These are phyloP conservation scores for Stachybotrys elegans DNA, from an alignment of 2,329 filamentous ascomycete species.

Conservation along the genomic window DNA sequence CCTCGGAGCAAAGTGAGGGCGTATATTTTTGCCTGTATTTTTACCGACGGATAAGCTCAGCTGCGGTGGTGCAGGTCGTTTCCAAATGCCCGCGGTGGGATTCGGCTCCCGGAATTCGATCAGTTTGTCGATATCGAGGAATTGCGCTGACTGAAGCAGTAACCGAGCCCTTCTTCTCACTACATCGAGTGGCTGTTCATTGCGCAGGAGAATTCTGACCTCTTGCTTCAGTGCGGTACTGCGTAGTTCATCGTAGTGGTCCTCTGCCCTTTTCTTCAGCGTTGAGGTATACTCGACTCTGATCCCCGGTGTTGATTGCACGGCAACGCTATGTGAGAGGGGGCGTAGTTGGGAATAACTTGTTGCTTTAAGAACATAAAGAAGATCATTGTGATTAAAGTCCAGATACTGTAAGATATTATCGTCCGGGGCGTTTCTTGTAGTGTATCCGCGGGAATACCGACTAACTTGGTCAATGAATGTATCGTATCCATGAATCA, in stretches of 20 bases:
- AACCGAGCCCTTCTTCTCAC: constrained; percentile 18
- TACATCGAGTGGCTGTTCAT: constrained; percentile 2
- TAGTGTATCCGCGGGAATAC: too few relatives aligned
- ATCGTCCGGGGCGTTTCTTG: too few relatives aligned
- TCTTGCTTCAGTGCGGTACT: constrained; percentile 11
- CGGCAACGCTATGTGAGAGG: too few relatives aligned
- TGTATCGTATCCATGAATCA: too few relatives aligned
- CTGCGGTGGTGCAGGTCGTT: constrained; percentile 17
- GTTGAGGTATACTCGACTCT: constrained; percentile 20
- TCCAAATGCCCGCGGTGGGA: constrained; percentile 17
- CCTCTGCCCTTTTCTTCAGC: constrained; percentile 12
- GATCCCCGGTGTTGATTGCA: too few relatives aligned
- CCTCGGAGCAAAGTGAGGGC: constrained; percentile 13
- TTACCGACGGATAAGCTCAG: constrained; percentile 13
- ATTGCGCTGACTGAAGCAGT: constrained; percentile 25
- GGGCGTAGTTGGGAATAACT: too few relatives aligned
- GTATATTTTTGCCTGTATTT: constrained; percentile 4
- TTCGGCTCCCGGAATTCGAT: constrained; percentile 25
- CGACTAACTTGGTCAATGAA: too few relatives aligned
- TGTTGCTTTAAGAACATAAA: too few relatives aligned
- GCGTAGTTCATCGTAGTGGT: constrained; percentile 18
- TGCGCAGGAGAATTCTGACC: constrained; percentile 6
- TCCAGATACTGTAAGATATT: too few relatives aligned
- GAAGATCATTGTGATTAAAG: too few relatives aligned
- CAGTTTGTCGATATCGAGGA: constrained; percentile 33